These are phyloP conservation scores for Magnusiomyces starmeri DNA, from an alignment of 1,139 yeast species.

Conservation along the genomic window DNA sequence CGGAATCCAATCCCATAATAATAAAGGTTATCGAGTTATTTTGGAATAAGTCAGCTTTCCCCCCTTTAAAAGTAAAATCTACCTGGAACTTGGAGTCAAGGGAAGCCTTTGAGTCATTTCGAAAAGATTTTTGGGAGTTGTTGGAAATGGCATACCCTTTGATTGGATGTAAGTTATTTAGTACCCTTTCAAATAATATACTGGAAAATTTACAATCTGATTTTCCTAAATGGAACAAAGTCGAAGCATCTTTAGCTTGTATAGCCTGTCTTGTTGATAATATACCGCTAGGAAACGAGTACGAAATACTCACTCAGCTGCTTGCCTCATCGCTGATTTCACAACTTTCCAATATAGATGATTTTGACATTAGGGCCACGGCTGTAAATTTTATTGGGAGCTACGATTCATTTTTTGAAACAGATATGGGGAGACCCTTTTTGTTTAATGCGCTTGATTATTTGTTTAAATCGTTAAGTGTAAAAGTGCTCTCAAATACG, in stretches of 20 bases:
- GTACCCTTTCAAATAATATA: conserved; percentile 43
- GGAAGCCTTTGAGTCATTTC: conserved; percentile 57
- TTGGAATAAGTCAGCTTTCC: conserved; percentile 53
- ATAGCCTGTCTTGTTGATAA: conserved; percentile 44
- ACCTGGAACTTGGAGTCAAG: conserved; percentile 30
- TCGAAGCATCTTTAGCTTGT: conserved; percentile 66
- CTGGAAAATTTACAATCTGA: conserved; percentile 20
- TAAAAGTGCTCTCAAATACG: conserved; percentile 26
- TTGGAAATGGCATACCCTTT: conserved; percentile 63
- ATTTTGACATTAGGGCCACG: conserved; percentile 30
- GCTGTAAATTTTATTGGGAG: conserved; percentile 34
- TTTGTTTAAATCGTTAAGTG: conserved; percentile 31
- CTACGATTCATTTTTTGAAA: conserved; percentile 31
- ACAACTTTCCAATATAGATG: conserved; percentile 25
- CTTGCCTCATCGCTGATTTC: conserved; percentile 28
- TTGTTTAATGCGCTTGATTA: conserved; percentile 29
- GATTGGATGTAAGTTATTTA: conserved; percentile 50
- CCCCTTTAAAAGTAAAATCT: conserved; percentile 24
- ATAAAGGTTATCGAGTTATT: conserved; percentile 46
- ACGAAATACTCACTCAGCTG: conserved; percentile 6
- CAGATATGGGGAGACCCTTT: conserved; percentile 27
- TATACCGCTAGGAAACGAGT: conserved; percentile 15
- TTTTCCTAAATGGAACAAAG: conserved; percentile 37
- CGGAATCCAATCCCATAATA: conserved; percentile 35
- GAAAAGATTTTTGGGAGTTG: conserved; percentile 69